Base-by-base conservation (phyloP, 352 stramenopile species). In the Pythium guiyangense region DNA sequence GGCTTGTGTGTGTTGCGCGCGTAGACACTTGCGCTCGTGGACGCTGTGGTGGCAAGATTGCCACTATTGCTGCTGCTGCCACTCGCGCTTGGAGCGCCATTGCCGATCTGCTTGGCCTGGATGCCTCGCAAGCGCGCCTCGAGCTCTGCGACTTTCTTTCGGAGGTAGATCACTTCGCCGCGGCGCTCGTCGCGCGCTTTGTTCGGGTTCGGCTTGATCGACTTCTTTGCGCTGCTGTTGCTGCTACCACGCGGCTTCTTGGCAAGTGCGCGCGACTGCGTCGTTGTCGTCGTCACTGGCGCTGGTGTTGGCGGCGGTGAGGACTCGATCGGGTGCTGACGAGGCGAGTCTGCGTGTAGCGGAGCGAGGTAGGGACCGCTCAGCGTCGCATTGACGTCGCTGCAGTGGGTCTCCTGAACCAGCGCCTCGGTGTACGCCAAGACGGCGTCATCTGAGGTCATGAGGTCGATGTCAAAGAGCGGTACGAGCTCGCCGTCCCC, bases 61-160 rank as follows among this genome's bases (percentile, higher is more conserved):
- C n/a, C n/a, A n/a, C n/a, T n/a, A 10, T 45, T 14, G 40, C 40
- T 6, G n/a, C 44, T 26, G n/a, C 18, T 6, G 18, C 10, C 37
- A 37, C 15, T 29, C 47, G 47, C 10, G 63, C 59, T 52, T 71
- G 59, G 26, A 83, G n/a, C n/a, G n/a, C n/a, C 48, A 6, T 57
- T 68, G 45, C 60, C 14, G 44, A 64, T 44, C 20, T 52, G 44
- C 50, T 34, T n/a, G n/a, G n/a, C n/a, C n/a, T n/a, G n/a, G n/a
- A n/a, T n/a, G n/a, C n/a, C n/a, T n/a, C n/a, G n/a, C n/a, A n/a
- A n/a, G n/a, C n/a, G n/a, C n/a, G n/a, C 53, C 42, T 63, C 57
- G 46, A 63, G 45, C 44, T 58, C 50, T 17, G 25, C 31, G 4
- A 57, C 57, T 12, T 52, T 57, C 39, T 50, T 49, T n/a, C 56